Evolutionary conservation across 345 rosid species (phyloP).

Genomic region (Bruguiera parviflora): DNA sequence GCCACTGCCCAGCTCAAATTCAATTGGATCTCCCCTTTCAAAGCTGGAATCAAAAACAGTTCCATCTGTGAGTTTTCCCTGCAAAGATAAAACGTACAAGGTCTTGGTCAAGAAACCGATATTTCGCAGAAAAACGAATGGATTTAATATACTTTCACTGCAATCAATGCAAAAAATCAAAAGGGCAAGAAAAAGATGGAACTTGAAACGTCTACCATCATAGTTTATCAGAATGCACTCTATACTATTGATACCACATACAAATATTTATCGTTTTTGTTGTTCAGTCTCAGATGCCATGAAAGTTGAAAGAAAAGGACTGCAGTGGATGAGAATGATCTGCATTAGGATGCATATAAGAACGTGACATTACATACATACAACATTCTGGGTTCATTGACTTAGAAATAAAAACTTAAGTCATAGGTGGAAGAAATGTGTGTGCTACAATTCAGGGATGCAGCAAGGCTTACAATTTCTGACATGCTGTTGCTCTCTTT

Average conservation of each 20-base stretch:
- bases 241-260: too few relatives aligned
- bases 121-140: neutral
- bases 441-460: neutral
- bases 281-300: too few relatives aligned
- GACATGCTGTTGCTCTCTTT: neutral
- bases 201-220: too few relatives aligned
- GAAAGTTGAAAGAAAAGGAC: too few relatives aligned
- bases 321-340: too few relatives aligned
- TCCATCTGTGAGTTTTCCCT: slow-evolving; percentile 96
- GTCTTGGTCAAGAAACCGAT: slow-evolving; percentile 8
- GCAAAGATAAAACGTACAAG: slow-evolving; percentile 8
- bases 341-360: too few relatives aligned
- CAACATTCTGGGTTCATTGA: too few relatives aligned
- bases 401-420: too few relatives aligned
- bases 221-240: too few relatives aligned
- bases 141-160: neutral
- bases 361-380: too few relatives aligned
- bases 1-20: slow-evolving; percentile 90
- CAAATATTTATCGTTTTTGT: too few relatives aligned
- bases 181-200: neutral
- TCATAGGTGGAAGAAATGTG: neutral
- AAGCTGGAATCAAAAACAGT: slow-evolving; percentile 93
- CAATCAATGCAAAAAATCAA: neutral
- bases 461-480: neutral
- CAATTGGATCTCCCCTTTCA: slow-evolving; percentile 96